Evolutionary conservation across 345 rosid genomes (phyloP), one percentile per base, ranked within the genome.

Genomic region (Raphanus sativus): DNA sequence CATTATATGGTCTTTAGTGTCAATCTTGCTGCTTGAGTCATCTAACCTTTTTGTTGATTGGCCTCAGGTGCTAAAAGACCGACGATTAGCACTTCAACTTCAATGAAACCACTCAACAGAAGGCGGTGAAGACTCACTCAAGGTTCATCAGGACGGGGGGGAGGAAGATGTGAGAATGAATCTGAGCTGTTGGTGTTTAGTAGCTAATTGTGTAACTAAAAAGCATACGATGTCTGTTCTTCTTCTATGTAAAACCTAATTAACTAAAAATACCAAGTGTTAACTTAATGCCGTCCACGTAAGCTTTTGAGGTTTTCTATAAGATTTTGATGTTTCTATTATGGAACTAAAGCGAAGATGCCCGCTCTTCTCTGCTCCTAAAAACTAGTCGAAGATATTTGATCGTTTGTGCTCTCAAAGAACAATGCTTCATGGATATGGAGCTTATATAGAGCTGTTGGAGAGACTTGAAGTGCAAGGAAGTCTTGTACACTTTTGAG

Each of bases 41-140:
- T 29, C 5, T 59, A 4, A 24, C 24, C 21, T 34, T 6, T 7
- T 34, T 34, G 21, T 50, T 80, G 61, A 38, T 56, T 62, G 32
- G 21, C 21, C 6, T 24, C 75, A 76, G 80, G 80, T 76, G 74
- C 80, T 15, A 76, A 69, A 62, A 69, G 73, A 62, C 80, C 74
- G 45, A 68, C 74, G 2, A 48, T 76, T 11, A 66, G 72, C 45
- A 66, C 73, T 3, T 75, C 78, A 67, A 56, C 67, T 58, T 75
- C 72, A 38, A 65, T 58, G 8, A 75, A 75, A 29, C 78, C 78
- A 58, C 72, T 75, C 33, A 75, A 75, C 78, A 67, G 67, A 59
- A 66, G 26, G 64, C 78, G 78, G 60, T 66, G 72, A 75, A 26
- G 30, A 75, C 56, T 65, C 36, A 21, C 21, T 21, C 28, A 8